Evolutionary conservation across 2,329 filamentous ascomycete species (phyloP), one percentile per base, ranked within the genome.

Genomic region (Alternaria triticimaculans): DNA sequence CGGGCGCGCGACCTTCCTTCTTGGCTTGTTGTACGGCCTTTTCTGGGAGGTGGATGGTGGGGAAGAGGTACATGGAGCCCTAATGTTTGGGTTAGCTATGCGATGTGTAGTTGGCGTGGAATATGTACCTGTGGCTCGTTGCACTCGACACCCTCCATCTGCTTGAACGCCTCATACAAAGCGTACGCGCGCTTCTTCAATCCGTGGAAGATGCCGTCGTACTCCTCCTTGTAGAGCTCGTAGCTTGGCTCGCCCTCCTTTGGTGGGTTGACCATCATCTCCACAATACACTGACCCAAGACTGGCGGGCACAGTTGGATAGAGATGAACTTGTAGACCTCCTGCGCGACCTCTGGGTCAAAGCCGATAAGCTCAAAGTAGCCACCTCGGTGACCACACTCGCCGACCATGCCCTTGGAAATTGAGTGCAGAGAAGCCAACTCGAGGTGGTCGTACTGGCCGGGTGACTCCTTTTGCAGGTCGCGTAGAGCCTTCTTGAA

Each of bases 21-120:
- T 84, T 78, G 33, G 96, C 96, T 15, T 92, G 92, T 69, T 90
- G 90, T 66, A 90, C 82, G 44, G 94, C 96, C 82, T 92, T 93
- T 23, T 82, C 72, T 2, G 96, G 88, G 23, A 99, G 85, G 33
- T 85, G 89, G 82, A 99, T 97, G 72, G 93, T 96, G 23, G 96
- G 96, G 88, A 98, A 99, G 75, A 99, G 91, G 84, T 99, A 99
- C 96, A 99, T 99, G 79, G 92, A 91, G 64, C 96, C 96, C 87
- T 57, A 9, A 10, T 30, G 5, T 6, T 37, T 41, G 11, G 9
- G 55, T 68, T 25, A 68, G 10, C 23, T 30, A 18, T 33, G 30
- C 12, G 14, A 23, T 53, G 8, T 44, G 59, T 58, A 41, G 67
- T 46, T 45, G 41, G 37, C 30, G 37, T 10, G 50, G 45, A 10